Conservation (phyloP, 2,329 filamentous ascomycete species). For the Tolypocladium guangdongense region DNA sequence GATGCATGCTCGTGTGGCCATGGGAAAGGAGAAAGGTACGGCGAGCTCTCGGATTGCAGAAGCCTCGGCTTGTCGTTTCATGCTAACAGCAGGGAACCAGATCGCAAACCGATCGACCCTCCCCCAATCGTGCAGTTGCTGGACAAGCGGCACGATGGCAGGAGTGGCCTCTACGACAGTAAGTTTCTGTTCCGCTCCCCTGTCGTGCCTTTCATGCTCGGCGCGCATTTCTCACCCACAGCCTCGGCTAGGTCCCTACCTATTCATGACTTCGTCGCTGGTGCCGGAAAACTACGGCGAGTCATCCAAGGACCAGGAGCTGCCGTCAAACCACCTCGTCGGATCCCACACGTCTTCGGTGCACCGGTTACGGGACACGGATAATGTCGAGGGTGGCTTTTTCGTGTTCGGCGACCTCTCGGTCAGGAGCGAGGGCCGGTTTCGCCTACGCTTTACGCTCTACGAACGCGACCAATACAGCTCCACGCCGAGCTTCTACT, state of each 20-base stretch:
- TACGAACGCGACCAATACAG: slow-evolving; percentile 34
- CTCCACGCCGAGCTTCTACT: slow-evolving; percentile 10
- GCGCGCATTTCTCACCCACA: not conserved
- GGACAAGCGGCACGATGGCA: slow-evolving; percentile 11
- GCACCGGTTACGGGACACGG: slow-evolving; percentile 68
- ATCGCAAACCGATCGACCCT: slow-evolving; percentile 80
- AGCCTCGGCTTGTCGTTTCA: not conserved
- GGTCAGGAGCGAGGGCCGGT: slow-evolving; percentile 61
- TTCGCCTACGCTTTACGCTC: slow-evolving; percentile 64
- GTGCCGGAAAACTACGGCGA: slow-evolving; percentile 30
- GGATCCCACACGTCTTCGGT: slow-evolving; percentile 72
- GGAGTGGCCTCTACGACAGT: slow-evolving; percentile 13
- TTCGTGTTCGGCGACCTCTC: slow-evolving; percentile 89
- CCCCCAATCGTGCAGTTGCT: slow-evolving; percentile 69
- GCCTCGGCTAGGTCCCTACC: slow-evolving; percentile 30
- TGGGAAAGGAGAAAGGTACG: slow-evolving; percentile 66
- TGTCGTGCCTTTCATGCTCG: not conserved
- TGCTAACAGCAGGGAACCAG: slow-evolving; percentile 25
- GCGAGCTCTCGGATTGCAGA: not conserved
- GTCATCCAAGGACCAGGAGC: slow-evolving; percentile 18
- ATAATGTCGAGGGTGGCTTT: slow-evolving; percentile 70
- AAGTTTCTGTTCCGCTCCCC: not conserved
- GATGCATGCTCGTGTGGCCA: slow-evolving; percentile 50
- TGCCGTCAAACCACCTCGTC: slow-evolving; percentile 42
- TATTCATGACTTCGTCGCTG: slow-evolving; percentile 35